Base-by-base conservation (phyloP, 1,139 yeast genomes). In the Blastobotrys raffinosifermentans region DNA sequence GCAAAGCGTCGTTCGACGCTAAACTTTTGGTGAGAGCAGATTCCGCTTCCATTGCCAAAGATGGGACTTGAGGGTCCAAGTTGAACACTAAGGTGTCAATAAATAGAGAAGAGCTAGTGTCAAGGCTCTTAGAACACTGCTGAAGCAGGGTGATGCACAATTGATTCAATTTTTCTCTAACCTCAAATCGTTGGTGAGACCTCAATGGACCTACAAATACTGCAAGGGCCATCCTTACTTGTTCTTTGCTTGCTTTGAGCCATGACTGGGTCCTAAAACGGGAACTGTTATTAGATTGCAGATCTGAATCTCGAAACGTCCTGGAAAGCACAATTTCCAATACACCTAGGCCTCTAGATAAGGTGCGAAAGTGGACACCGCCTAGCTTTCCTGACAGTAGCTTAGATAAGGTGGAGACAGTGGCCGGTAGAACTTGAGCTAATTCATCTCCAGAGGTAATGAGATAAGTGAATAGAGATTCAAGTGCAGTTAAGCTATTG, bases 191-290 rank as follows among this genome's bases (percentile, higher is more conserved):
- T 8, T 47, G 26, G 27, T 64, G 63, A 2, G 50, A 37, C 11
- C 58, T 42, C 1, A 60, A 26, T n/a, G n/a, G n/a, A 1, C 46
- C 33, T 1, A 43, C 29, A 14, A 58, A 37, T n/a, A 45, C 39
- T 31, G 49, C 49, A 26, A 58, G 35, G 2, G 56, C 44, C 62
- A 53, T 4, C 58, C 50, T 72, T 17, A 83, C 66, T 50, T 84
- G 91, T 21, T 65, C 63, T 2, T 80, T 66, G 0, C 89, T 79
- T 0, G 80, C 85, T 14, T 55, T 63, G 15, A 81, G 57, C 94
- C 94, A 84, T 7, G 73, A 55, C 9, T 63, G 60, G 2, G 76
- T 69, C n/a, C n/a, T n/a, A n/a, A n/a, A n/a, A n/a, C n/a, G n/a
- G n/a, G n/a, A n/a, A n/a, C n/a, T n/a, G n/a, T n/a, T n/a, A n/a